These are phyloP conservation scores for Colletotrichum sp. DNA, from an alignment of 2,329 filamentous ascomycete genomes.

Conservation along the genomic window DNA sequence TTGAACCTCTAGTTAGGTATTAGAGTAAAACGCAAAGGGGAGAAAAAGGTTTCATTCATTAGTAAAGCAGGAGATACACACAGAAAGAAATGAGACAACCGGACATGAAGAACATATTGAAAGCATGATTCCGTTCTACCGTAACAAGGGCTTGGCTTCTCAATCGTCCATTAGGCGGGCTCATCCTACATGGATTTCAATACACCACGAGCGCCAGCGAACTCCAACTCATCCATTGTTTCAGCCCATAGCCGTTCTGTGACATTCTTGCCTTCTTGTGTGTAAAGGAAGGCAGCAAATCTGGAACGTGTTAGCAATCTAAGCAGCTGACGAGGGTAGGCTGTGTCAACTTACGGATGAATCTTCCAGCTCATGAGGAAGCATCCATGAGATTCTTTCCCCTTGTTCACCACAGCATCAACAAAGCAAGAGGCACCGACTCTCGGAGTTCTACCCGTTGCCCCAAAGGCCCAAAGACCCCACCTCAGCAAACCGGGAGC, in stretches of 20 bases:
- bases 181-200: not conserved
- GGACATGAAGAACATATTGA: too few species aligned
- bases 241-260: not conserved
- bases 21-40: too few species aligned
- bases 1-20: too few species aligned
- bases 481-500: not conserved
- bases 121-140: not conserved
- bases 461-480: not conserved
- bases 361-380: not conserved
- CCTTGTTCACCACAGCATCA: not conserved
- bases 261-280: not conserved
- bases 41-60: too few species aligned
- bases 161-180: too few species aligned
- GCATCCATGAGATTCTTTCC: not conserved
- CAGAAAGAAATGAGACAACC: too few species aligned
- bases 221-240: not conserved
- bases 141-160: rapidly evolving
- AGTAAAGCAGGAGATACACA: too few species aligned
- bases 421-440: conserved; percentile 38
- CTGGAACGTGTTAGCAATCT: rapidly evolving
- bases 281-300: not conserved
- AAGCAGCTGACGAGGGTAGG: rapidly evolving
- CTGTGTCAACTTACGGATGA: not conserved
- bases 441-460: conserved; percentile 29
- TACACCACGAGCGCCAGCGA: not conserved